Percentiles rank a stretch among this genome's conserved stretches.
Conservation (phyloP, 768 basidiomycete species). For the Lactifluus echinatus region DNA sequence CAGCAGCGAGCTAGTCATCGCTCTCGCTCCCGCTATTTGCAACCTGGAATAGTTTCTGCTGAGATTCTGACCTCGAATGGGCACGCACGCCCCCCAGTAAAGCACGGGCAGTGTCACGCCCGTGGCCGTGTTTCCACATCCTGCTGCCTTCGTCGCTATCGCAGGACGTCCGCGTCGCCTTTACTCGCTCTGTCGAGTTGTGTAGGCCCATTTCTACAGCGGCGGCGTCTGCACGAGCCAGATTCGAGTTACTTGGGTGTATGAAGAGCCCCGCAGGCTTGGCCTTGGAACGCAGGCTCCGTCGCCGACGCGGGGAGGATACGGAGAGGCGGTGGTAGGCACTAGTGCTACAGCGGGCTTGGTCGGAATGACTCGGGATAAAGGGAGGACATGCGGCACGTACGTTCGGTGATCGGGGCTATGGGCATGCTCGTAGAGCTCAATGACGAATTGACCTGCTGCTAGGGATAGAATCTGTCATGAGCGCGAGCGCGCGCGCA, state of each 20-base stretch:
- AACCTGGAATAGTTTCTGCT: conserved; percentile 13
- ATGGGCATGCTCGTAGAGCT: conserved; percentile 30
- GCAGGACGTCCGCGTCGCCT: conserved; percentile 29
- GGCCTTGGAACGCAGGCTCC: conserved; percentile 39
- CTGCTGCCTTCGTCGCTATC: conserved; percentile 24
- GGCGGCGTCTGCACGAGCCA: conserved; percentile 58
- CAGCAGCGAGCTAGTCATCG: not conserved
- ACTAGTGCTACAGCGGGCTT: not conserved
- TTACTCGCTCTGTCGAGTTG: conserved; percentile 41
- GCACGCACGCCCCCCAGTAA: conserved; percentile 27
- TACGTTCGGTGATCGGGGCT: conserved; percentile 15
- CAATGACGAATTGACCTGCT: conserved; percentile 49
- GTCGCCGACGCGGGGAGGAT: not conserved
- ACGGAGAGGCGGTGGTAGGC: conserved; percentile 1
- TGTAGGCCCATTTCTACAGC: conserved; percentile 46
- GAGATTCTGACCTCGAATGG: conserved; percentile 7
- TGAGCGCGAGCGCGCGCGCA: not conserved
- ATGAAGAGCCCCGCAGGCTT: conserved; percentile 44
- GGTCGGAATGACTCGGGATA: too few species aligned
- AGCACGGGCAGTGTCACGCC: conserved; percentile 41
- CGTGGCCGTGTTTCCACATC: conserved; percentile 45
- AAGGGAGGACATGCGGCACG: not conserved
- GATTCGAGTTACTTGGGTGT: conserved; percentile 52
- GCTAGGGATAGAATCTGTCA: conserved; percentile 48
- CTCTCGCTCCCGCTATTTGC: conserved; percentile 17